phyloP scores from a whole-genome alignment of 345 rosid genomes.

The Ricinus communis region DNA sequence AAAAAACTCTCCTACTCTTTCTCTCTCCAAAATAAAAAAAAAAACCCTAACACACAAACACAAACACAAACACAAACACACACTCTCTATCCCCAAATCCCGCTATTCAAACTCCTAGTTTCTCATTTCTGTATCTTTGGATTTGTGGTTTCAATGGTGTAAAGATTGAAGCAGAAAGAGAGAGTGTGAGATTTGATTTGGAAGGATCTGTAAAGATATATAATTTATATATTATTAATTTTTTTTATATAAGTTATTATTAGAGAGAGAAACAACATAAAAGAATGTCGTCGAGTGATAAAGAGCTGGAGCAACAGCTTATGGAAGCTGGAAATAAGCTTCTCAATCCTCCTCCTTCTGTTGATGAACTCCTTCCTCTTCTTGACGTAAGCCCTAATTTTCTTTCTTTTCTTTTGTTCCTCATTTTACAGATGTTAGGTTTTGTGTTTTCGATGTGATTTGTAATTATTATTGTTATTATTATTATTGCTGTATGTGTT shows the following conservation, averaged over 20 bases:
- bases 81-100: conserved; percentile 6
- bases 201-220: conserved; percentile 28
- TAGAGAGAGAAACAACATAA: neutral
- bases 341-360: conserved; percentile 59
- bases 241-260: neutral
- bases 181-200: conserved; percentile 13
- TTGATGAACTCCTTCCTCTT: conserved; percentile 72
- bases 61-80: no score
- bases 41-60: conserved; percentile 28
- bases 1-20: neutral
- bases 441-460: neutral
- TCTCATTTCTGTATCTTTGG: conserved; percentile 8
- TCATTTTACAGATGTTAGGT: neutral
- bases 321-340: conserved; percentile 69
- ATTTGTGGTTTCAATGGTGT: conserved; percentile 31
- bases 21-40: conserved; percentile 7
- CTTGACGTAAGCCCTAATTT: conserved; percentile 59
- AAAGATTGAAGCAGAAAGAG: conserved; percentile 23
- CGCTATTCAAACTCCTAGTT: neutral
- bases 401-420: neutral
- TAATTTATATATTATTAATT: neutral
- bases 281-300: conserved; percentile 56
- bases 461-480: no score
- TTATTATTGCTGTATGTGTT: no score
- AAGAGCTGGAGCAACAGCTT: conserved; percentile 66